Percentiles rank a stretch among this genome's conserved stretches.
Evolutionary conservation across 495 filamentous ascomycete genomes (phyloP).

Genomic region (Articulospora tetracladia): DNA sequence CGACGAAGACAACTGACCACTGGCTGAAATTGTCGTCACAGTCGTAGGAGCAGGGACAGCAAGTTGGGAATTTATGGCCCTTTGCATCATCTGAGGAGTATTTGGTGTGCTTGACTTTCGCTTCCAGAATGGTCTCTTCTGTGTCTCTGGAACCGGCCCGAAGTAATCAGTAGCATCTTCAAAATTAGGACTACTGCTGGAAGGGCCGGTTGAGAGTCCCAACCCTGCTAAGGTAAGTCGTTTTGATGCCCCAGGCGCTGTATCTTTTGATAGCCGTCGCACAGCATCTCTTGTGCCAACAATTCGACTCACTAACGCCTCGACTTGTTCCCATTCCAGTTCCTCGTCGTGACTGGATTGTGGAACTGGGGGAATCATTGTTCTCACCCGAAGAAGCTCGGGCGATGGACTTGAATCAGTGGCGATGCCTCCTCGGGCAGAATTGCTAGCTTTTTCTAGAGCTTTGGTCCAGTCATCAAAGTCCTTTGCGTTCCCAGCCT

Average conservation of each 20-base stretch:
- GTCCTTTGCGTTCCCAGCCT: conserved; percentile 73
- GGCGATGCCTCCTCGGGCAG: conserved; percentile 36
- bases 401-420: conserved; percentile 12
- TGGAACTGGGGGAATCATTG: conserved; percentile 8
- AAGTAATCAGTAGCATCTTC: conserved; percentile 46
- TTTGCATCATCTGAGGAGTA: conserved; percentile 39
- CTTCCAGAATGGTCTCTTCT: conserved; percentile 79
- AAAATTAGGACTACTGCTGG: background rate
- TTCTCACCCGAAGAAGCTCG: conserved; percentile 9
- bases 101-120: conserved; percentile 61
- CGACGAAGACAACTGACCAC: conserved; percentile 27
- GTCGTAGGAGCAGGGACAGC: conserved; percentile 51
- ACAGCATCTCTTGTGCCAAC: conserved; percentile 87
- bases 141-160: conserved; percentile 32
- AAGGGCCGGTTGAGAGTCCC: conserved; percentile 10
- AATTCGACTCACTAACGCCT: conserved; percentile 75
- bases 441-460: conserved; percentile 70
- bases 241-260: conserved; percentile 45
- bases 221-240: conserved; percentile 6
- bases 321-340: conserved; percentile 78
- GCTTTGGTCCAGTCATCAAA: conserved; percentile 85
- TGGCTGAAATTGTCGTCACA: conserved; percentile 30
- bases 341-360: conserved; percentile 51
- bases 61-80: conserved; percentile 51
- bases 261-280: conserved; percentile 75